A percentile compares a stretch with the other conserved stretches of the same genome.
These are phyloP conservation scores for Cordyceps farinosa DNA, from an alignment of 2,329 filamentous ascomycete genomes.

Conservation along the genomic window DNA sequence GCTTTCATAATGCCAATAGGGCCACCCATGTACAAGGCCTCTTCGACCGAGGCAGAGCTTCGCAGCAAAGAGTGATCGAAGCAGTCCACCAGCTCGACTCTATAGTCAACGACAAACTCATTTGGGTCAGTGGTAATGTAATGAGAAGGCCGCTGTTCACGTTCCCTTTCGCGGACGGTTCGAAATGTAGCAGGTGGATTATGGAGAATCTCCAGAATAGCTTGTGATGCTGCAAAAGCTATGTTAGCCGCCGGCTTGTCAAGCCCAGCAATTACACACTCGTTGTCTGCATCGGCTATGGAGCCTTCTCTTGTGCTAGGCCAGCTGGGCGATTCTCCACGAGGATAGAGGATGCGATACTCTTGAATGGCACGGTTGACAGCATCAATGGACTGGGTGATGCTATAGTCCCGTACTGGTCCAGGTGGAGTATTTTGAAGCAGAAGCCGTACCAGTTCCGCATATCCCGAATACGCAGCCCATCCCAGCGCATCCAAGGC, in stretches of 20 bases:
- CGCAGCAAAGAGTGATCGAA: neutral
- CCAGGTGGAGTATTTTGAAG: neutral
- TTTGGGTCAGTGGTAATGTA: no score
- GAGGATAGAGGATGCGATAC: no score
- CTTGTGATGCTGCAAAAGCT: neutral
- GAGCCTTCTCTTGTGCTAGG: neutral
- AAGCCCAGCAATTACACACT: neutral
- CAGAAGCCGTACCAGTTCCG: neutral
- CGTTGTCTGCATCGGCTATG: neutral
- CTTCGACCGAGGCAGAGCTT: neutral
- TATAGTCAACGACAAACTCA: no score
- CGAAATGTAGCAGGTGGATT: neutral
- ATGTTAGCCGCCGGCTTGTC: neutral
- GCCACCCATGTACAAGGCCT: neutral
- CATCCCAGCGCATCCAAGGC: neutral
- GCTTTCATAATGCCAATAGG: neutral
- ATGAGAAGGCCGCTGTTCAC: neutral
- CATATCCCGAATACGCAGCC: neutral
- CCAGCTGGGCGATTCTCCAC: neutral
- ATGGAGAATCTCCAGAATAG: neutral
- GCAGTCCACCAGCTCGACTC: neutral
- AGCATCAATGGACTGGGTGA: neutral
- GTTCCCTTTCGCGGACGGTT: neutral
- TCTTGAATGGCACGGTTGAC: neutral
- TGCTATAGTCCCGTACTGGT: neutral